Percentiles rank a stretch among this genome's conserved stretches.
Conservation (phyloP, 768 basidiomycete species). For the Pleurotus salmoneostramineus region DNA sequence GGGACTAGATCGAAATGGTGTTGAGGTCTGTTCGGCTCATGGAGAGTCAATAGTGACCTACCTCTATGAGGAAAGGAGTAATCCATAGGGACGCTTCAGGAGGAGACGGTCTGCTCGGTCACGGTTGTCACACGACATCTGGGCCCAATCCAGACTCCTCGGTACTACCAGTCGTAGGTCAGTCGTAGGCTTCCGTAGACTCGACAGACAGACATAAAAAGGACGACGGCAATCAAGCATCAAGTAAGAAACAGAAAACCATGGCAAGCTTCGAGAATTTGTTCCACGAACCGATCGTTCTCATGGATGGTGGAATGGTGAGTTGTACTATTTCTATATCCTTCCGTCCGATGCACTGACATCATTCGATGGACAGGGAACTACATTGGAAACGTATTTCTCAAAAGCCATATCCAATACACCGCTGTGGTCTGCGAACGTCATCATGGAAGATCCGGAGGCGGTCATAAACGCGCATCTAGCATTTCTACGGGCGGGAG, state of each 20-base stretch:
- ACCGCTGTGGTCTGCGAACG: constrained; percentile 71
- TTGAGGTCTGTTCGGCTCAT: too few relatives aligned
- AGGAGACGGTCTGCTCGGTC: too few relatives aligned
- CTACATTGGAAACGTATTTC: constrained; percentile 52
- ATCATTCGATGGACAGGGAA: constrained; percentile 40
- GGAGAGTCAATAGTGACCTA: too few relatives aligned
- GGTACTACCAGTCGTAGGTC: too few relatives aligned
- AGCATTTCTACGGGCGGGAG: constrained; percentile 61
- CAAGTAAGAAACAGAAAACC: background rate
- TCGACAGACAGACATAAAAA: too few relatives aligned
- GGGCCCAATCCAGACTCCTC: too few relatives aligned
- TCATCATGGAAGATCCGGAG: constrained; percentile 48
- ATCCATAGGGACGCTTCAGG: too few relatives aligned
- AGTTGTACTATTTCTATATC: constrained; percentile 4
- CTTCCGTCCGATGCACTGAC: background rate
- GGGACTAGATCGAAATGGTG: too few relatives aligned
- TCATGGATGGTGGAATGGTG: constrained; percentile 49
- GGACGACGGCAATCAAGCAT: too few relatives aligned
- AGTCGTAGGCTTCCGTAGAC: too few relatives aligned
- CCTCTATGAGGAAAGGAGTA: too few relatives aligned
- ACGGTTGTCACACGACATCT: too few relatives aligned
- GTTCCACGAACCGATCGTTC: constrained; percentile 5
- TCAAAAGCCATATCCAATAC: constrained; percentile 43
- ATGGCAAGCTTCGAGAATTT: constrained; percentile 1
- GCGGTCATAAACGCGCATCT: constrained; percentile 56